Percentiles rank a stretch among this genome's conserved stretches.
phyloP scores from a whole-genome alignment of 306 rosid genomes.

The Cajanus cajan region DNA sequence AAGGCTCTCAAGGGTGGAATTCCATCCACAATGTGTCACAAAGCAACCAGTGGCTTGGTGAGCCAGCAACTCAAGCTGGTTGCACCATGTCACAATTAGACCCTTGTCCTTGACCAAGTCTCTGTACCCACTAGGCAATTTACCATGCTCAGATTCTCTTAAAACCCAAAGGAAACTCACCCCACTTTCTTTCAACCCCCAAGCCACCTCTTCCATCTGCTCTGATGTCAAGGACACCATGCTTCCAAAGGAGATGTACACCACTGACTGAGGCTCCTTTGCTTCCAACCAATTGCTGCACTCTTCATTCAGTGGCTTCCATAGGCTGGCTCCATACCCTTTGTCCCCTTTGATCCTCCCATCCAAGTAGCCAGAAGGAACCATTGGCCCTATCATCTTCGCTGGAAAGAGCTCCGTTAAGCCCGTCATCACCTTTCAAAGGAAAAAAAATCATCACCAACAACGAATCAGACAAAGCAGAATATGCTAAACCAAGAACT shows the following conservation, averaged over 20 bases:
- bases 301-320: constrained; percentile 46
- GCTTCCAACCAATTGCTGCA: constrained; percentile 45
- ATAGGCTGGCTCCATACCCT: constrained; percentile 52
- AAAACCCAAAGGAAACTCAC: constrained; percentile 47
- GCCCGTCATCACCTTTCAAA: constrained; percentile 30
- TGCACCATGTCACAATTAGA: constrained; percentile 51
- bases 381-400: constrained; percentile 56
- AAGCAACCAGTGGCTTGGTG: constrained; percentile 56
- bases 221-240: constrained; percentile 48
- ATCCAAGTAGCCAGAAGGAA: constrained; percentile 49
- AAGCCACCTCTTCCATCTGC: constrained; percentile 41
- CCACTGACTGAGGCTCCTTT: constrained; percentile 41
- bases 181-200: constrained; percentile 43
- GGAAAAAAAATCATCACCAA: not conserved
- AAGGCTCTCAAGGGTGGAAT: constrained; percentile 64
- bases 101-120: constrained; percentile 40
- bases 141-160: constrained; percentile 42
- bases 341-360: constrained; percentile 48
- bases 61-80: constrained; percentile 58
- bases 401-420: constrained; percentile 38
- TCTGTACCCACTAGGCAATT: constrained; percentile 37
- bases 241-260: constrained; percentile 52
- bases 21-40: constrained; percentile 73
- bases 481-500: not conserved
- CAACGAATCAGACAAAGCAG: not conserved